Conservation (phyloP, 345 rosid species). For the Alliaria petiolata region DNA sequence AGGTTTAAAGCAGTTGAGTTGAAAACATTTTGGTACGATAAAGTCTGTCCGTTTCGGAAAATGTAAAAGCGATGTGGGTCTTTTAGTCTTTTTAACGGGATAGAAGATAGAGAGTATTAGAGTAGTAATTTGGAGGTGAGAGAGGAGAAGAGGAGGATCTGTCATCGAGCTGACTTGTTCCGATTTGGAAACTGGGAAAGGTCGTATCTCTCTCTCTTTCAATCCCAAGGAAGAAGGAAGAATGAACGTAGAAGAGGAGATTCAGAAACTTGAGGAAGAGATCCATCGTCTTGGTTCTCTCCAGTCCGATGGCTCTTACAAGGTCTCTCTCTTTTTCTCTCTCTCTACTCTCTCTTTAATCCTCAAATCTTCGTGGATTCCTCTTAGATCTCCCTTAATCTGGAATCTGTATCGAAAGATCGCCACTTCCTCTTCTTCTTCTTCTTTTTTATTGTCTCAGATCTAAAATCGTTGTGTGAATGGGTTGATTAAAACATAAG, state of each 20-base stretch:
- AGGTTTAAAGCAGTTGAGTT: too few species aligned
- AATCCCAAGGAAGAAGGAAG: not conserved
- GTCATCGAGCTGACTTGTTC: not conserved
- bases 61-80: not conserved
- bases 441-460: not conserved
- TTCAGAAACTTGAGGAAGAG: constrained; percentile 75
- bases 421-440: not conserved
- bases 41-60: too few species aligned
- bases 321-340: constrained; percentile 34
- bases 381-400: not conserved
- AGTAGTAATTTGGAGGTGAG: not conserved
- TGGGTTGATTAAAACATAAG: not conserved
- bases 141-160: not conserved
- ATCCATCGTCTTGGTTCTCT: constrained; percentile 71
- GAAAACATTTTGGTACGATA: too few species aligned
- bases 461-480: not conserved
- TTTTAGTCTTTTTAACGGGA: not conserved
- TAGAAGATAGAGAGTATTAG: not conserved
- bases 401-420: constrained; percentile 2
- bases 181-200: not conserved
- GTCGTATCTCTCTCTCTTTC: not conserved
- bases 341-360: not conserved
- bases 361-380: not conserved
- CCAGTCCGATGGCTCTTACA: constrained; percentile 88
- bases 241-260: constrained; percentile 92